A percentile compares a stretch with the other conserved stretches of the same genome.
Conservation (phyloP, 257 asterid genomes). For the Nicotiana sylvestris region DNA sequence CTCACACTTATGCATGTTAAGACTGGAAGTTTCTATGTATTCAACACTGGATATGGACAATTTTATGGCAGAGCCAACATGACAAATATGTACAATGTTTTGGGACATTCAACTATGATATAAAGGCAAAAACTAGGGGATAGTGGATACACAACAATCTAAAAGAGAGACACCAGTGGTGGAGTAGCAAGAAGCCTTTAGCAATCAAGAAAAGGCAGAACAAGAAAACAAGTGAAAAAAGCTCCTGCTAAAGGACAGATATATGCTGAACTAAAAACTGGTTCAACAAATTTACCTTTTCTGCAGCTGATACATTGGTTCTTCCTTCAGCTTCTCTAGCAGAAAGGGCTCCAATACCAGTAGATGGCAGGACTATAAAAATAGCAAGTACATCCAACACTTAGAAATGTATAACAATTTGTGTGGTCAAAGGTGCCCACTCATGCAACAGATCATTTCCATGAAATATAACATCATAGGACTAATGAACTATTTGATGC, state of each 20-base stretch:
- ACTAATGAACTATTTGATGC: neutral
- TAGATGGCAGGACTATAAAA: constrained; percentile 72
- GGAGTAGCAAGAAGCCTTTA: neutral
- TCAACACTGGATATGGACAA: neutral
- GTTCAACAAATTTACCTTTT: constrained; percentile 51
- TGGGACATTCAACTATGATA: neutral
- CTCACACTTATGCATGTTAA: neutral
- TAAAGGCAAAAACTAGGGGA: neutral
- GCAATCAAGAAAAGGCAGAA: neutral
- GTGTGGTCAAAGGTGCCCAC: neutral
- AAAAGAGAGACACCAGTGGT: neutral
- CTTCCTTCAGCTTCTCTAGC: constrained; percentile 98
- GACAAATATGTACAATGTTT: neutral
- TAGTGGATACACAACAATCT: neutral
- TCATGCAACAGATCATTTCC: constrained; percentile 8
- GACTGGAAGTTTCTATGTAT: neutral
- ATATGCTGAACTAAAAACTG: neutral
- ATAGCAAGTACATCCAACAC: constrained; percentile 12
- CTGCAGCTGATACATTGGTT: constrained; percentile 77
- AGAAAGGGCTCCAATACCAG: constrained; percentile 94
- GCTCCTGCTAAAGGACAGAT: neutral
- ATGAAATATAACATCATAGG: neutral
- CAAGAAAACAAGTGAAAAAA: neutral
- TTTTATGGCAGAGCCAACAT: neutral
- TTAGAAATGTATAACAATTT: neutral